phyloP scores from a whole-genome alignment of 2,329 filamentous ascomycete species.

The Diplodia intermedia region DNA sequence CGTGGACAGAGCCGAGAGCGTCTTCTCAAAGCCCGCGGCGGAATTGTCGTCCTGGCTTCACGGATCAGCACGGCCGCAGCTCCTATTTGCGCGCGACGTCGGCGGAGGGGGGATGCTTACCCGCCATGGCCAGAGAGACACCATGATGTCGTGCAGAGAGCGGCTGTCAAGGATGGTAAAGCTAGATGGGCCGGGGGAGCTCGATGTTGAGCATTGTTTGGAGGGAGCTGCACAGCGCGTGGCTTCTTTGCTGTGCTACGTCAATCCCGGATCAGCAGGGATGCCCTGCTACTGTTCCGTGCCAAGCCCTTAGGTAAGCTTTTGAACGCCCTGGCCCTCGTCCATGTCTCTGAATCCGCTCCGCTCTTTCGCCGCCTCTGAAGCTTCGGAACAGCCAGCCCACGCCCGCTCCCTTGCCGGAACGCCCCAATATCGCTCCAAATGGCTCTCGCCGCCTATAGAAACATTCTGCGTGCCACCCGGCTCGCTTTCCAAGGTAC shows the following conservation, averaged over 20 bases:
- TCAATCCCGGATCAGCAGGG: slow-evolving; percentile 25
- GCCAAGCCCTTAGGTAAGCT: slow-evolving; percentile 17
- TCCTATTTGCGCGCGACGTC: slow-evolving; percentile 9
- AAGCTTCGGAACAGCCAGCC: slow-evolving; percentile 11
- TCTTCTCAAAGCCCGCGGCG: slow-evolving; percentile 91
- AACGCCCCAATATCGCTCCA: slow-evolving; percentile 37
- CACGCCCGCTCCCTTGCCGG: neutral
- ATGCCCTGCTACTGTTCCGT: slow-evolving; percentile 5
- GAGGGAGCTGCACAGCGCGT: slow-evolving; percentile 24
- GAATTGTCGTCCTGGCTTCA: slow-evolving; percentile 73
- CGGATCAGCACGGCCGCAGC: slow-evolving; percentile 29
- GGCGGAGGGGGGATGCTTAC: slow-evolving; percentile 54
- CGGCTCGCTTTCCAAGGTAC: slow-evolving; percentile 83
- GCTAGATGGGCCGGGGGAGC: slow-evolving; percentile 10
- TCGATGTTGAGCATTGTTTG: slow-evolving; percentile 27
- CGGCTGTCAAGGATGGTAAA: neutral
- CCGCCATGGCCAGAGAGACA: slow-evolving; percentile 86
- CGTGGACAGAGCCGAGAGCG: slow-evolving; percentile 77
- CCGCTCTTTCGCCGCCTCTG: neutral
- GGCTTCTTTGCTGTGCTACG: slow-evolving; percentile 27
- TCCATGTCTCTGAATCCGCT: slow-evolving; percentile 9
- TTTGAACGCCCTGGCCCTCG: slow-evolving; percentile 2
- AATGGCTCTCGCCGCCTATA: slow-evolving; percentile 78
- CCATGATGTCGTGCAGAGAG: slow-evolving; percentile 62
- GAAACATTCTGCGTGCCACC: slow-evolving; percentile 79